Evolutionary conservation across 1,284 basidiomycete genomes (phyloP), one percentile per base, ranked within the genome.

Genomic region (Ceratobasidium sp.): DNA sequence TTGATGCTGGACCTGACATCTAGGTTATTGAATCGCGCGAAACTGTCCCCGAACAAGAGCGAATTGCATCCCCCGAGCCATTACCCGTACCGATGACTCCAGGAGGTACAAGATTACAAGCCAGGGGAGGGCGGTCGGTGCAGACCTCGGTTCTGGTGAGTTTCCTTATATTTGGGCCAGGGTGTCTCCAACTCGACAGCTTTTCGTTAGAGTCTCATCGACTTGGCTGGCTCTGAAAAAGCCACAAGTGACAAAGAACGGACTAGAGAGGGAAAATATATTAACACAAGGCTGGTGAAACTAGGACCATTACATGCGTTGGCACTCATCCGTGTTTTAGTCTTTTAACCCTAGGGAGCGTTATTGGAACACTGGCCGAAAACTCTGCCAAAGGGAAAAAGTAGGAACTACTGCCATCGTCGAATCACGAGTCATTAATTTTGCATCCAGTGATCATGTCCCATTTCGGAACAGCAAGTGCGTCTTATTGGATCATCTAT

Each of bases 171-270:
- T n/a, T 8, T 12, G 3, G 4, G 18, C 18, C 4, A 18, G 18
- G 3, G 18, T n/a, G 12, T 70, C 43, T 21, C 34, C 93, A 86
- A 92, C 88, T 80, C 41, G 21, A 76, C 72, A 75, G 78, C 72
- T 23, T 52, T 9, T 59, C 23, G 14, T 39, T 43, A 94, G 86
- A 92, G 88, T 80, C 85, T 97, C 55, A 96, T 97, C 75, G 96
- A 99, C 84, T 84, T 99, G n/a, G 97, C 97, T 55, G 97, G 97
- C 0, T 97, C 94, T 0, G 97, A 99, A 79, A 95, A 92, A 79
- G 95, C 96, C 1, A 97, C 96, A 1, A 93, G 92, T 8, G 94
- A 96, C 81, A 96, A 94, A 79, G 94, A 97, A 73, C 84, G 96
- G 65, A 94, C 95, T 30, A 86, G 91, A 67, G 96, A 98, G 81